phyloP scores from a whole-genome alignment of 2,329 filamentous ascomycete genomes.

The Zalaria obscura region DNA sequence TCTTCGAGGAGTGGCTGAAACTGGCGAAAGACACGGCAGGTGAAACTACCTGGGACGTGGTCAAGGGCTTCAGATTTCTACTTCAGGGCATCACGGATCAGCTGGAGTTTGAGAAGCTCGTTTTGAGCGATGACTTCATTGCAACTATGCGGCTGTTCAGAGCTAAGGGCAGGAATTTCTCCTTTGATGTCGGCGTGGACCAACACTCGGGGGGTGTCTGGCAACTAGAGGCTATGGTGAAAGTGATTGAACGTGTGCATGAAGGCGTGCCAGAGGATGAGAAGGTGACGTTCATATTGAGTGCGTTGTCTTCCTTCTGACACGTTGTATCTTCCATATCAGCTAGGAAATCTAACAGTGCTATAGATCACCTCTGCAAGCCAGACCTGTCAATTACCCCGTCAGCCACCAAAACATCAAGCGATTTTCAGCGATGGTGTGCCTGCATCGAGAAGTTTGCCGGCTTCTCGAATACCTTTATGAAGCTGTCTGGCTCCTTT shows the following conservation, averaged over 20 bases:
- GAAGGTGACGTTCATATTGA: constrained; percentile 54
- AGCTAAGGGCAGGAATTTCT: constrained; percentile 42
- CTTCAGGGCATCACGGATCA: constrained; percentile 43
- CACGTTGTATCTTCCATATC: constrained; percentile 7
- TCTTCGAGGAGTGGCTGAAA: constrained; percentile 51
- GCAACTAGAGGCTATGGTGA: constrained; percentile 29
- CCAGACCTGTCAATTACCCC: constrained; percentile 53
- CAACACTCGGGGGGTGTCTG: constrained; percentile 59
- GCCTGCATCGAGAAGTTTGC: constrained; percentile 53
- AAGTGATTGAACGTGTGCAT: constrained; percentile 36
- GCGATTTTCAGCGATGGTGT: constrained; percentile 53
- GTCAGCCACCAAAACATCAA: constrained; percentile 21
- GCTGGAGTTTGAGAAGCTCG: constrained; percentile 19
- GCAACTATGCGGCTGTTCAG: constrained; percentile 44
- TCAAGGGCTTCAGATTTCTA: constrained; percentile 72
- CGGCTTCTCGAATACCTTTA: constrained; percentile 52
- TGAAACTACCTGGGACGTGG: constrained; percentile 44
- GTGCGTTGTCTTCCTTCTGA: constrained; percentile 22
- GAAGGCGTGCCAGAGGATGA: constrained; percentile 44
- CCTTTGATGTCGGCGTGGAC: constrained; percentile 78
- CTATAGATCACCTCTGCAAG: constrained; percentile 78
- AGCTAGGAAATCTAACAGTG: background rate
- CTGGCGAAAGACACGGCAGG: constrained; percentile 48
- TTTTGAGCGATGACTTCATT: constrained; percentile 19
- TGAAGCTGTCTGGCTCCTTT: constrained; percentile 85